phyloP scores from a whole-genome alignment of 2,329 filamentous ascomycete genomes.

The Arthrocladium fulminans region DNA sequence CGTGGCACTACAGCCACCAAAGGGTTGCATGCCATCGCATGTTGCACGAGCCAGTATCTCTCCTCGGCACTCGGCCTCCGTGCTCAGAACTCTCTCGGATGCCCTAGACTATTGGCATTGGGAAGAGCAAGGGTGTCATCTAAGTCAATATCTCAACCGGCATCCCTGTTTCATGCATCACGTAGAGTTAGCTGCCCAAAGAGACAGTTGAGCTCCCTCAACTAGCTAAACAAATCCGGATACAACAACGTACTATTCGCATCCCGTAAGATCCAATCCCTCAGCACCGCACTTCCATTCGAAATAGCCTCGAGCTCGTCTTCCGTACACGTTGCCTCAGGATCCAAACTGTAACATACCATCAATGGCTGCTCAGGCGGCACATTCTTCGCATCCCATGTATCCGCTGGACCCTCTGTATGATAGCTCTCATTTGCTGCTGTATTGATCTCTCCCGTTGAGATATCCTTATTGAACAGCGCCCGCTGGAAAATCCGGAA shows the following conservation, averaged over 20 bases:
- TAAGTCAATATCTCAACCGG: too few species aligned
- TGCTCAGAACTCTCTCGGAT: too few species aligned
- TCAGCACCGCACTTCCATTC: conserved; percentile 37
- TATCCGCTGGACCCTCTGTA: conserved; percentile 22
- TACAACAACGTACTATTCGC: conserved; percentile 10
- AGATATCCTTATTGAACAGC: conserved; percentile 44
- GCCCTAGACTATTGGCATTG: too few species aligned
- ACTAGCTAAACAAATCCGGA: not conserved
- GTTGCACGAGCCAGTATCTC: too few species aligned
- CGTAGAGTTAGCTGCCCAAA: too few species aligned
- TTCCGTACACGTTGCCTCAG: conserved; percentile 34
- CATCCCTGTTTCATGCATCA: too few species aligned
- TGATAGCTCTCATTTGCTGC: conserved; percentile 32
- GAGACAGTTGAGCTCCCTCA: too few species aligned
- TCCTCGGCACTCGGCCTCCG: too few species aligned
- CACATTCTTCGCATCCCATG: conserved; percentile 13
- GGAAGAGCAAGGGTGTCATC: too few species aligned
- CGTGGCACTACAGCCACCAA: too few species aligned
- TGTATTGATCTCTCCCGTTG: conserved; percentile 40
- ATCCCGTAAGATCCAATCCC: conserved; percentile 38
- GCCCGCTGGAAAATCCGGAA: conserved; percentile 48
- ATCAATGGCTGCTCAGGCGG: conserved; percentile 7
- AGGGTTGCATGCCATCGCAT: too few species aligned
- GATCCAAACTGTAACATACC: conserved; percentile 36
- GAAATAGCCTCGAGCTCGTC: conserved; percentile 35